Evolutionary conservation across 2,329 filamentous ascomycete species (phyloP).

Genomic region (Cladosporium velox): DNA sequence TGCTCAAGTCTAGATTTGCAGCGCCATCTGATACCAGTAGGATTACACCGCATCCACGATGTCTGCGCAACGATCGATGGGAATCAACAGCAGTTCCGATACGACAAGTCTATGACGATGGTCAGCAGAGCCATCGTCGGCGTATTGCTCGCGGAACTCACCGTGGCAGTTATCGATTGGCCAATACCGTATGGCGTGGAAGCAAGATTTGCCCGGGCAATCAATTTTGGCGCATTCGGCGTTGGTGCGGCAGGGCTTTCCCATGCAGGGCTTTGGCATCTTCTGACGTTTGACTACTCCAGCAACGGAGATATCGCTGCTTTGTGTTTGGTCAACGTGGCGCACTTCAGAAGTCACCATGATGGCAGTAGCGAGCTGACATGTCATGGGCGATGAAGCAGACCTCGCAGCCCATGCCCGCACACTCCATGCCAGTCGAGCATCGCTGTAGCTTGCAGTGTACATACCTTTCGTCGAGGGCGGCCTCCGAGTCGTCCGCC

Average conservation of each 20-base stretch:
- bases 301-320: not conserved
- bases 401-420: not conserved
- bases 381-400: constrained; percentile 1
- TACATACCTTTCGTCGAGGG: constrained; percentile 1
- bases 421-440: not conserved
- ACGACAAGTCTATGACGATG: not conserved
- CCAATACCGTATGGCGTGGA: not conserved
- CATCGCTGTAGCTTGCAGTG: not conserved
- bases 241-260: not conserved
- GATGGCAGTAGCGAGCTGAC: constrained; percentile 6
- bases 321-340: not conserved
- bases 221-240: not conserved
- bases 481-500: not conserved
- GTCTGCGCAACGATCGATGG: not conserved
- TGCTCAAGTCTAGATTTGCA: not conserved
- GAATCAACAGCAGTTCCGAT: not conserved
- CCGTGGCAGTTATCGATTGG: not conserved
- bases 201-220: not conserved
- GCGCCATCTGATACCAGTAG: not conserved
- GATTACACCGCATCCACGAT: not conserved
- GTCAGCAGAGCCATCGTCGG: not conserved
- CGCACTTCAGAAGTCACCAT: not conserved
- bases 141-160: not conserved
- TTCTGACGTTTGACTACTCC: not conserved
- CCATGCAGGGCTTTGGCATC: not conserved